Base-by-base conservation (phyloP, 2,329 filamentous ascomycete genomes). In the Emericellopsis atlantica region DNA sequence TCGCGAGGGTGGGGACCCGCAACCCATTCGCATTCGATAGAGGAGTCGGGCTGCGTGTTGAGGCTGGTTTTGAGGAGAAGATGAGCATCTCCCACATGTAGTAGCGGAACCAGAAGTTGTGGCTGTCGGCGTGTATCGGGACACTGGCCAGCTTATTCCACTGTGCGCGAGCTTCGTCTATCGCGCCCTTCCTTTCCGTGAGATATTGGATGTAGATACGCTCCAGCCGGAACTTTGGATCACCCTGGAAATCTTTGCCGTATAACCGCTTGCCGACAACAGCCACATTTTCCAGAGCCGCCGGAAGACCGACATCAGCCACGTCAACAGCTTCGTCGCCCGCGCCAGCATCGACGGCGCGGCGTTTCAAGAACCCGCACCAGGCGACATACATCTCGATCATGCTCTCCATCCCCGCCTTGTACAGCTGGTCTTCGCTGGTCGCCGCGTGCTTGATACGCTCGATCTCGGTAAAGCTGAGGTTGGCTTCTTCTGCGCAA, bases 31-130 rank as follows among this genome's bases (percentile, higher is more conserved):
- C 53, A 0, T 52, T 49, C 5, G 62, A 64, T 3, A 61, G 62
- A 5, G 72, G 70, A 0, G 69, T 73, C 2, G 70, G 67, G 44
- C 74, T 75, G 44, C 71, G 65, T 31, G 69, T 73, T 41, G 70
- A 66, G 22, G 49, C 44, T 10, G 45, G 46, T 43, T 58, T 62
- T 5, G 68, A 67, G 2, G 66, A 61, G 47, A 74, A 76, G 5
- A 76, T 52, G 43, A 83, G 71, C 70, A 96, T 81, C 61, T 96
- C 92, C 83, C 88, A 96, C 40, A 81, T 70, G 60, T 95, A 95
- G 60, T 87, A 95, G 35, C 81, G 79, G 42, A 89, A 72, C 92
- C 92, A 98, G 57, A 96, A 96, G 51, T 95, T 87, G 54, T 89
- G 88, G 50, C 79, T 89, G 50, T 87, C 76, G 24, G 79, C 79